phyloP scores from a whole-genome alignment of 139 green algal species.

The Pedinophyceae sp. region DNA sequence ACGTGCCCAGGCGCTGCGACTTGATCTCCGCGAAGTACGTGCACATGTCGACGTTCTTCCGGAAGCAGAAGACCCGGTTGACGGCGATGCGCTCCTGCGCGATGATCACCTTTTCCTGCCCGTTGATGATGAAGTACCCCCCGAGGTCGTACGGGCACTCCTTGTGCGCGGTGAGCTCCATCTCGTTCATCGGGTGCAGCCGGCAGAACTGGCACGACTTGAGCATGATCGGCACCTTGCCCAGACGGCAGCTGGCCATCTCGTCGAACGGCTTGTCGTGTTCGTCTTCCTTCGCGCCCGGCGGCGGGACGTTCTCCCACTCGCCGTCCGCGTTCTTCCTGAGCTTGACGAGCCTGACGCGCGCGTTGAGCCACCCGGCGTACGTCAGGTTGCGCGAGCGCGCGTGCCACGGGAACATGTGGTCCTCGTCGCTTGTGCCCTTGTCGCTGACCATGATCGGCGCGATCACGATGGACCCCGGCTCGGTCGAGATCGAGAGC shows the following conservation, averaged over 20 bases:
- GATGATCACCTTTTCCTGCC: conserved; percentile 97
- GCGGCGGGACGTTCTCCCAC: conserved; percentile 4
- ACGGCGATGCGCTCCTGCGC: conserved; percentile 93
- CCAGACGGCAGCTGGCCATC: conserved; percentile 54
- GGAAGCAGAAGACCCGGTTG: conserved; percentile 98
- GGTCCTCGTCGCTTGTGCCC: conserved; percentile 43
- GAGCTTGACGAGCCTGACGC: conserved; percentile 61
- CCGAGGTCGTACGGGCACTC: conserved; percentile 95
- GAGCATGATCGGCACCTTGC: conserved; percentile 95
- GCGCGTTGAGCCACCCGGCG: conserved; percentile 84
- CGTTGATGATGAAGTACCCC: conserved; percentile 99
- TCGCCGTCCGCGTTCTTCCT: conserved; percentile 26
- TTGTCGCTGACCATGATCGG: background rate
- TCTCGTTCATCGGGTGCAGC: conserved; percentile 55
- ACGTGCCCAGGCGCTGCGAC: too few species aligned
- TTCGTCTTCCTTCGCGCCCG: conserved; percentile 25
- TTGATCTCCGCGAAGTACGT: conserved; percentile 19
- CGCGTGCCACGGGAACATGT: conserved; percentile 89
- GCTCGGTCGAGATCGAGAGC: background rate
- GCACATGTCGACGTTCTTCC: conserved; percentile 75
- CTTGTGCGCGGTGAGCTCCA: conserved; percentile 72
- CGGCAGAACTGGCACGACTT: conserved; percentile 72
- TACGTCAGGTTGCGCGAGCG: conserved; percentile 94
- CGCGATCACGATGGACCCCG: background rate
- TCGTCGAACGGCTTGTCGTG: conserved; percentile 62